Evolutionary conservation across 148 eudicot species (phyloP), one percentile per base, ranked within the genome.

Genomic region (Beta vulgaris): DNA sequence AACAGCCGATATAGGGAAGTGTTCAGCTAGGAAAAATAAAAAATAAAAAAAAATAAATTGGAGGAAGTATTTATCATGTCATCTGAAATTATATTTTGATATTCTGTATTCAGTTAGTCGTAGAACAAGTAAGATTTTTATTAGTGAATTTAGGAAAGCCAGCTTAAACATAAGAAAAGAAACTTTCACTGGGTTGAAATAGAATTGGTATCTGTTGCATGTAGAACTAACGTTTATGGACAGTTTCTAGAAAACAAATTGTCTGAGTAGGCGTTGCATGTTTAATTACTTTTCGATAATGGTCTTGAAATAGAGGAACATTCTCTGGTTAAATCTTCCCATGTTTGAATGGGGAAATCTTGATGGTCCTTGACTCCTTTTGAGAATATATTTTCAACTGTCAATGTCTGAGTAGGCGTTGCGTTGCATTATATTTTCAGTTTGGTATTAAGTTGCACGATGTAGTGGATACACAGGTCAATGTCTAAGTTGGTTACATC

Each of bases 401-500:
- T n/a, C n/a, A n/a, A n/a, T n/a, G n/a, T n/a, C n/a, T n/a, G n/a
- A n/a, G n/a, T n/a, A n/a, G n/a, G n/a, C 3, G 12, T 57, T 75
- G 11, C 3, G 3, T 19, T 58, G 40, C 32, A 44, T 68, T 79
- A 25, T 74, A 79, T 71, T 69, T 35, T 68, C 82, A 79, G 44
- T 79, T 67, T 79, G 82, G 78, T 55, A 79, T 79, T 28, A 79
- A 79, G 69, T 60, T 79, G 36, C 73, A 79, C 34, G 74, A 73
- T 68, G 82, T 79, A 73, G 63, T 79, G 29, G 78, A 79, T 48
- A 79, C 82, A 58, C 82, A 79, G 82, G 82, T 79, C 29, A 73
- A 77, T 54, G 29, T 26, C 26, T 2, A 23, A 11, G 7, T 53
- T 39, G 0, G 0, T 57, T n/a, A 10, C 15, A 3, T 46, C 21